Conservation (phyloP, 2,329 filamentous ascomycete genomes). For the Harringtonia lauricola region DNA sequence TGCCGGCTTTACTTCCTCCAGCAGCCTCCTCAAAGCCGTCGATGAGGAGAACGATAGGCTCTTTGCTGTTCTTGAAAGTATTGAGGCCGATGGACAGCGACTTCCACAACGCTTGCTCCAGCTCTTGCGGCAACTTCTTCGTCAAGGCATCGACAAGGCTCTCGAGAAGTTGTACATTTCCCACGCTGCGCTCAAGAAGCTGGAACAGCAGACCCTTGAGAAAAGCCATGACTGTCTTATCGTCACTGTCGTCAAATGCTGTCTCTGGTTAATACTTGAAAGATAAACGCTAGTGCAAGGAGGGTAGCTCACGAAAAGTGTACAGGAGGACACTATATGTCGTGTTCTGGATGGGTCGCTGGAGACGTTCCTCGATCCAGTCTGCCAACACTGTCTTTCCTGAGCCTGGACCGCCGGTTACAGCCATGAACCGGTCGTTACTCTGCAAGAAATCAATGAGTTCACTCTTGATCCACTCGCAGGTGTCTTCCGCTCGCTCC, state of each 20-base stretch:
- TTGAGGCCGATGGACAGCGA: conserved; percentile 21
- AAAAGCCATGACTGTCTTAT: conserved; percentile 20
- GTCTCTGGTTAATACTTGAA: not conserved
- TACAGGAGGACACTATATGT: conserved; percentile 24
- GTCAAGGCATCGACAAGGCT: conserved; percentile 18
- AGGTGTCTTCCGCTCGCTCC: conserved; percentile 26
- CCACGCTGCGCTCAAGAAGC: conserved; percentile 26
- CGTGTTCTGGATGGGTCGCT: conserved; percentile 23
- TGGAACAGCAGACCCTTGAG: conserved; percentile 26
- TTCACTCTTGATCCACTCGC: conserved; percentile 25
- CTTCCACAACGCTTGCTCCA: conserved; percentile 21
- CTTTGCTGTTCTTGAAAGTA: conserved; percentile 17
- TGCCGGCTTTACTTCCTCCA: conserved; percentile 11
- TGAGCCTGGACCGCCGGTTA: conserved; percentile 59
- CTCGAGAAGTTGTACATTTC: conserved; percentile 23
- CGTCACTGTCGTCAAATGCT: conserved; percentile 20
- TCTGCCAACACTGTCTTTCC: conserved; percentile 82
- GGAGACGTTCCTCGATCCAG: conserved; percentile 28
- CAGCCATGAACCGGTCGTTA: conserved; percentile 21
- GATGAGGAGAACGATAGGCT: conserved; percentile 21
- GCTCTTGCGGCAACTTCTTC: not conserved
- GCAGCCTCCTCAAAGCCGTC: conserved; percentile 26
- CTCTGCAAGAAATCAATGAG: conserved; percentile 23
- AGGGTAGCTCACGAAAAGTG: conserved; percentile 21
- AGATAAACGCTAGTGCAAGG: no score